phyloP scores from a whole-genome alignment of 2,329 filamentous ascomycete species.

The Sphaerostilbella broomeana region DNA sequence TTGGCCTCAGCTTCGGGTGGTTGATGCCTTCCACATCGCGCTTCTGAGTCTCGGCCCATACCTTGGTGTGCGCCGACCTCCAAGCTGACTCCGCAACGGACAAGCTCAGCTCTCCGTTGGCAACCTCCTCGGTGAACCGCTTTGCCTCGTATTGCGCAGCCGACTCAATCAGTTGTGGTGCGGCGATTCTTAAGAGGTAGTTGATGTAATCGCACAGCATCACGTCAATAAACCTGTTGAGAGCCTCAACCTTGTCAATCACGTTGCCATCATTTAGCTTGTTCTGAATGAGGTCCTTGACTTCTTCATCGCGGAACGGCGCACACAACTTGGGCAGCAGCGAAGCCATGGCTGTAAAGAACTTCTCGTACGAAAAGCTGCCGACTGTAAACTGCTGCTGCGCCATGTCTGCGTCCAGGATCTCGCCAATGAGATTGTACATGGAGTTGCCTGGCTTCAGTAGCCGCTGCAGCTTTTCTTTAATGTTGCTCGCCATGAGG shows the following conservation, averaged over 20 bases:
- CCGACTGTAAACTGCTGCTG: slow-evolving; percentile 62
- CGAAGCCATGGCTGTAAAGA: slow-evolving; percentile 69
- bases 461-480: slow-evolving; percentile 64
- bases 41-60: slow-evolving; percentile 58
- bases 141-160: slow-evolving; percentile 69
- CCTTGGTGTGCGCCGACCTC: slow-evolving; percentile 56
- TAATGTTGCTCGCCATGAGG: slow-evolving; percentile 63
- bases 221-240: slow-evolving; percentile 69
- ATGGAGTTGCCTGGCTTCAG: slow-evolving; percentile 65
- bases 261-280: slow-evolving; percentile 55
- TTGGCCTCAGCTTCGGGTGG: slow-evolving; percentile 55
- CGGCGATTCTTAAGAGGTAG: slow-evolving; percentile 66
- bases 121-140: slow-evolving; percentile 59
- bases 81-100: slow-evolving; percentile 59
- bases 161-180: slow-evolving; percentile 64
- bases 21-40: slow-evolving; percentile 64
- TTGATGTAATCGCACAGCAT: slow-evolving; percentile 79
- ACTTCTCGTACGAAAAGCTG: slow-evolving; percentile 73
- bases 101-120: slow-evolving; percentile 48
- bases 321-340: slow-evolving; percentile 75
- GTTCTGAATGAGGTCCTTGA: slow-evolving; percentile 60
- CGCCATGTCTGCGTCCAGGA: slow-evolving; percentile 66
- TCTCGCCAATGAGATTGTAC: slow-evolving; percentile 67
- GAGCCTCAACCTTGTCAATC: slow-evolving; percentile 67
- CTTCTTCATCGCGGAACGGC: slow-evolving; percentile 70